These are phyloP conservation scores for Brassica incana DNA, from an alignment of 345 rosid genomes.

Conservation along the genomic window DNA sequence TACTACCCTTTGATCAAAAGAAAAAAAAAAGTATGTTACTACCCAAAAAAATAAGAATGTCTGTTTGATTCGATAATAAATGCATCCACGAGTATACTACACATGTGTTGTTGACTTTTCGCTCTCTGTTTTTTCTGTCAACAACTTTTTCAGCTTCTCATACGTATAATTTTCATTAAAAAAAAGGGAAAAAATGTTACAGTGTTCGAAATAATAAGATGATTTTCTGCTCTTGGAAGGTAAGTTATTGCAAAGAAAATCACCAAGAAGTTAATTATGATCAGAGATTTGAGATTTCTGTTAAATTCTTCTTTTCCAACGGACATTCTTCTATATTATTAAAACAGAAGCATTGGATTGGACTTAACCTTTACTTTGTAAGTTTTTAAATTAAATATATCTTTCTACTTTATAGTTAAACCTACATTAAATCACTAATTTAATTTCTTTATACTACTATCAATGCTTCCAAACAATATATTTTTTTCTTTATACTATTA, in stretches of 20 bases:
- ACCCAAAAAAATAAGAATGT: neutral
- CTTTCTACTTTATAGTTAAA: too few relatives aligned
- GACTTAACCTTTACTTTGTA: too few relatives aligned
- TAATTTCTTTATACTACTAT: too few relatives aligned
- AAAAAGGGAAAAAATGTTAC: neutral
- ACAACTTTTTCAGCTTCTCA: conserved; percentile 3
- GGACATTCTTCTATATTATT: neutral
- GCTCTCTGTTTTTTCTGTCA: neutral
- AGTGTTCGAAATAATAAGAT: neutral
- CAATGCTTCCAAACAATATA: too few relatives aligned
- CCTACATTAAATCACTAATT: too few relatives aligned
- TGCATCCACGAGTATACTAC: conserved; percentile 14
- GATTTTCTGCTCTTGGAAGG: neutral
- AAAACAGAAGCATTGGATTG: too few relatives aligned
- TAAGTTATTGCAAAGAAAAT: neutral
- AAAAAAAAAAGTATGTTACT: neutral
- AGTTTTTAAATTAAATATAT: too few relatives aligned
- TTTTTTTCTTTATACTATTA: too few relatives aligned
- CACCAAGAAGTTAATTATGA: neutral
- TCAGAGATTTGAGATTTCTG: conserved; percentile 15
- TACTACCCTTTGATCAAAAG: neutral
- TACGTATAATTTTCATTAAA: neutral
- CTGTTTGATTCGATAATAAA: conserved; percentile 9
- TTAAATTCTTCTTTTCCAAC: neutral
- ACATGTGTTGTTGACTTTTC: conserved; percentile 22